Conservation (phyloP, 306 rosid genomes). For the Inga laurina region DNA sequence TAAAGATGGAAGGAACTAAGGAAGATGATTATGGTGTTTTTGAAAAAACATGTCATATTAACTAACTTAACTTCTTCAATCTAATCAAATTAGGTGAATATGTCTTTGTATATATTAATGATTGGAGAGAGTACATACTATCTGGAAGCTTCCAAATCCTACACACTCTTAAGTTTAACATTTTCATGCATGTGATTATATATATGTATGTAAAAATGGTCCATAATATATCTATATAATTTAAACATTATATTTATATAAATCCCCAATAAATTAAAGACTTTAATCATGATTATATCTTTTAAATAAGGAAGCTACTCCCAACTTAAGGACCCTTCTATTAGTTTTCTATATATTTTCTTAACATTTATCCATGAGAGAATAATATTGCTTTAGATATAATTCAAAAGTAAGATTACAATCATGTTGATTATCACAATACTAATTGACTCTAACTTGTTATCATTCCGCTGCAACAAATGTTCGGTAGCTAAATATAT, state of each 20-base stretch:
- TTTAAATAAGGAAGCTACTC: background rate
- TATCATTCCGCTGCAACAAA: background rate
- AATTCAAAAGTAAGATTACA: background rate
- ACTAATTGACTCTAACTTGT: background rate
- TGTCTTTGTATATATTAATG: too few species aligned
- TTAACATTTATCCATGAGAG: background rate
- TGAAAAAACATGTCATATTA: too few species aligned
- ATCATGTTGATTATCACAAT: background rate
- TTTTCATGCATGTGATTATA: background rate
- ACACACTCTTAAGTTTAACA: background rate
- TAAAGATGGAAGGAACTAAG: too few species aligned
- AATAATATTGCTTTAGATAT: background rate
- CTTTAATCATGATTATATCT: constrained; percentile 6
- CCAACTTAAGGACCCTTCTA: background rate
- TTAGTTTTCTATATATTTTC: background rate
- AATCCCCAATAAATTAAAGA: background rate
- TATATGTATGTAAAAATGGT: background rate
- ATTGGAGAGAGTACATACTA: too few species aligned
- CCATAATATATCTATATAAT: background rate
- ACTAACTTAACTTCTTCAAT: too few species aligned
- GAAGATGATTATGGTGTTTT: too few species aligned
- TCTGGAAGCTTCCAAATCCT: background rate
- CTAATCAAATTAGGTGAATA: too few species aligned
- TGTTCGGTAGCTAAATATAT: background rate
- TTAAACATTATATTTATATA: background rate